Base-by-base conservation (phyloP, 139 green algal species). In the Tetratostichococcus sp. region DNA sequence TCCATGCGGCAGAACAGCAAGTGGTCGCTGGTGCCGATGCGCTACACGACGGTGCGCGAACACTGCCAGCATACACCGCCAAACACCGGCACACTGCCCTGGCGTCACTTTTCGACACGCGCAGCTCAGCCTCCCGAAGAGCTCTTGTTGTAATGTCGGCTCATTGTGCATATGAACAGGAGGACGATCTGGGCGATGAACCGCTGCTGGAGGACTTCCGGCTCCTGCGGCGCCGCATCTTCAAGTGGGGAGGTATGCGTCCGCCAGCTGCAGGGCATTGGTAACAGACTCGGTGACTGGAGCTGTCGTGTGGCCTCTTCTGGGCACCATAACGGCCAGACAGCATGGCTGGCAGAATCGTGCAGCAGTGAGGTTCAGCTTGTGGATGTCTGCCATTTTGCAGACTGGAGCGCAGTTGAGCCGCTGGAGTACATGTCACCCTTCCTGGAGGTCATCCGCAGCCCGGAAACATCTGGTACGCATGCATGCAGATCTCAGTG, bases 371-470 rank as follows among this genome's bases (percentile, higher is more conserved):
- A n/a, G n/a, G n/a, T n/a, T n/a, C n/a, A n/a, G n/a, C n/a, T n/a
- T n/a, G n/a, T n/a, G n/a, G n/a, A n/a, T n/a, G n/a, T 30, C 30
- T 62, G 8, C 28, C 28, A 28, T 72, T 26, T 42, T 32, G 73
- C 80, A 94, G 86, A 93, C 69, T 95, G 88, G 91, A 74, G 70
- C 1, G 5, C 77, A 14, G 86, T 97, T 35, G 80, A 92, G 50
- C 92, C 95, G 0, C 81, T 92, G 70, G 80, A 91, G 32, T 97
- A 96, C 73, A 83, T 99, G 32, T 72, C 78, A 19, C 95, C 95
- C 0, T 99, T 99, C 57, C 80, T 99, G 31, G 85, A 93, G 62
- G 84, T 97, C 0, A 88, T 99, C 22, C 87, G 90, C 31, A 91
- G 88, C 19, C 92, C 89, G 0, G 91, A 98, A 67, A 96, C 95